Evolutionary conservation across 805 yeast species (phyloP).

Genomic region (Blastobotrys chiropterorum): DNA sequence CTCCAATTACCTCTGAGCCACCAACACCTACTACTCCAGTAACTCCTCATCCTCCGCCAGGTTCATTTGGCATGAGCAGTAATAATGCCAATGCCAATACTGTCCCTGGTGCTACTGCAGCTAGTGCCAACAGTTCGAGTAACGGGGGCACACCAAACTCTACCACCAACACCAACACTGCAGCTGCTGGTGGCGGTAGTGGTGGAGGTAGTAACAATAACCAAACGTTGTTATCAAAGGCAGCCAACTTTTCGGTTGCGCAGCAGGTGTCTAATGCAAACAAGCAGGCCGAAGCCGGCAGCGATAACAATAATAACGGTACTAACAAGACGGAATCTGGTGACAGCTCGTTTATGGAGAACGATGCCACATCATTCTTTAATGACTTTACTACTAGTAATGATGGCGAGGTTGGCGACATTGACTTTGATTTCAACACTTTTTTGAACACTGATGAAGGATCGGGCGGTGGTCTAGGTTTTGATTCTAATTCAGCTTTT

Average conservation of each 20-base stretch:
- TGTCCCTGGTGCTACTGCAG: background rate
- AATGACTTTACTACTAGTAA: conserved; percentile 25
- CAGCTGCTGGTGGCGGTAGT: conserved; percentile 1
- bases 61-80: conserved; percentile 12
- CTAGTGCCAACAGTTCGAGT: background rate
- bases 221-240: conserved; percentile 17
- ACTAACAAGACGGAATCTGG: conserved; percentile 4
- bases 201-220: background rate
- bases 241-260: conserved; percentile 16
- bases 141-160: conserved; percentile 4
- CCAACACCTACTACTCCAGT: conserved; percentile 40
- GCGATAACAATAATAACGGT: conserved; percentile 4
- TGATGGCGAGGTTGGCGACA: conserved; percentile 26
- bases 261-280: conserved; percentile 5
- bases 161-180: background rate
- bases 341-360: conserved; percentile 29
- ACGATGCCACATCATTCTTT: conserved; percentile 30
- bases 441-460: conserved; percentile 38
- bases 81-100: conserved; percentile 5
- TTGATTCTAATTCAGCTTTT: conserved; percentile 13
- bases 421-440: conserved; percentile 40
- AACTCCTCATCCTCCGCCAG: conserved; percentile 32
- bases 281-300: background rate
- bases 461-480: conserved; percentile 13
- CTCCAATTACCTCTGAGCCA: conserved; percentile 33